Conservation (phyloP, 257 asterid genomes). For the Lycium ferocissimum region DNA sequence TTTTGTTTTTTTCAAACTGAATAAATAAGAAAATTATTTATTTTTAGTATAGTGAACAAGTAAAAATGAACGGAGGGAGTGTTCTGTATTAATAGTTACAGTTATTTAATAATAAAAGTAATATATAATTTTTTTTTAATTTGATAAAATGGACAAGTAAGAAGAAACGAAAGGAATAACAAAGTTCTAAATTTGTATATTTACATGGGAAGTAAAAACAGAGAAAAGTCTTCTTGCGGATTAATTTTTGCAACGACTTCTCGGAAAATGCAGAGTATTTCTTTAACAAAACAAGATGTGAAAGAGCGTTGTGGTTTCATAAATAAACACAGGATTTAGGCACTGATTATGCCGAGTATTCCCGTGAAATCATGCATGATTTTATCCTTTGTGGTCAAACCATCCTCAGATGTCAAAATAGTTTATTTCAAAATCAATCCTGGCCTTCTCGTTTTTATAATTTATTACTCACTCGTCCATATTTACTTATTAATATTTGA, state of each 20-base stretch:
- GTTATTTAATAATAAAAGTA: too few species aligned
- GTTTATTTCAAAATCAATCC: not conserved
- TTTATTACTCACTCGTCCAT: not conserved
- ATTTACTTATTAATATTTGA: too few species aligned
- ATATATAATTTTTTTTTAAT: too few species aligned
- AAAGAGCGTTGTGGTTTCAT: not conserved
- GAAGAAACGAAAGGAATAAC: too few species aligned
- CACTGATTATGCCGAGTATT: constrained; percentile 27
- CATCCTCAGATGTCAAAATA: not conserved
- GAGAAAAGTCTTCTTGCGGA: not conserved
- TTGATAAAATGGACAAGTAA: too few species aligned
- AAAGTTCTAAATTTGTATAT: too few species aligned
- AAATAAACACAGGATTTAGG: not conserved
- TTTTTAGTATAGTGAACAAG: too few species aligned
- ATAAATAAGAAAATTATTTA: too few species aligned
- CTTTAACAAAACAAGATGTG: not conserved
- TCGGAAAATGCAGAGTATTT: not conserved
- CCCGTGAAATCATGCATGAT: constrained; percentile 27
- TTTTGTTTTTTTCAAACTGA: too few species aligned
- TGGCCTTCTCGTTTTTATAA: not conserved
- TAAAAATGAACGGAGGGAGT: too few species aligned
- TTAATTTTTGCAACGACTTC: not conserved
- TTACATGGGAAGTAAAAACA: not conserved
- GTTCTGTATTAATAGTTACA: too few species aligned
- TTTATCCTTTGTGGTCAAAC: constrained; percentile 17